Evolutionary conservation across 331 rosid genomes (phyloP).

Genomic region (Telfairia occidentalis): DNA sequence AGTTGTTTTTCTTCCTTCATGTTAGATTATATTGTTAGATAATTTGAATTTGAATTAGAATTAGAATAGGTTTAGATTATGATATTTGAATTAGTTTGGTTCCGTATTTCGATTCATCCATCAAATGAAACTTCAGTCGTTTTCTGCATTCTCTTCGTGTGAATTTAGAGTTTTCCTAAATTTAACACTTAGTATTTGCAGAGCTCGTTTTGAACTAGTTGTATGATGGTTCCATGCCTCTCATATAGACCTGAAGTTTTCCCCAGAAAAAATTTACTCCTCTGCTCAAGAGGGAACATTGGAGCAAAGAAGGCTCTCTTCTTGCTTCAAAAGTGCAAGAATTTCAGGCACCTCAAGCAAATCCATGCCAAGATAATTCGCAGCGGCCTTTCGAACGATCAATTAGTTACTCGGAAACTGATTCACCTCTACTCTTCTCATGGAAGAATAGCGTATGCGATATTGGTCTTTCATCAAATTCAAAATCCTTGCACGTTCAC

Average conservation of each 20-base stretch:
- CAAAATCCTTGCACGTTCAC: slow-evolving; percentile 38
- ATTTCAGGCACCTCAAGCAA: slow-evolving; percentile 41
- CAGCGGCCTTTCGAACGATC: slow-evolving; percentile 34
- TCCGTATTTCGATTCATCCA: too few relatives aligned
- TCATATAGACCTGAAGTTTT: slow-evolving; percentile 18
- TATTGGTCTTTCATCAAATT: slow-evolving; percentile 35
- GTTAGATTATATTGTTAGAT: too few relatives aligned
- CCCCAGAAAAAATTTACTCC: not conserved
- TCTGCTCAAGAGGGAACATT: slow-evolving; percentile 14
- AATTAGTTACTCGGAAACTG: slow-evolving; percentile 38
- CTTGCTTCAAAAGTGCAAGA: slow-evolving; percentile 36
- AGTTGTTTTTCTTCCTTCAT: too few relatives aligned
- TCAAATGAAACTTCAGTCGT: too few relatives aligned
- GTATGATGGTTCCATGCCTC: slow-evolving; percentile 27
- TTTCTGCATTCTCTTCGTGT: too few relatives aligned
- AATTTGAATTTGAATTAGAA: too few relatives aligned
- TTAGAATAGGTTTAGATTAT: too few relatives aligned
- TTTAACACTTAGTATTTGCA: too few relatives aligned
- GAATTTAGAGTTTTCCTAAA: too few relatives aligned
- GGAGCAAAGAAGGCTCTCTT: slow-evolving; percentile 36
- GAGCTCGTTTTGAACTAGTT: too few relatives aligned
- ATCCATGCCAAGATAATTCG: slow-evolving; percentile 46
- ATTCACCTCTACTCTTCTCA: slow-evolving; percentile 37
- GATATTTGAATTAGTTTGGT: too few relatives aligned
- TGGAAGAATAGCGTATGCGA: slow-evolving; percentile 35